Conservation (phyloP, 2,329 filamentous ascomycete species). For the Cladosporium sp. region DNA sequence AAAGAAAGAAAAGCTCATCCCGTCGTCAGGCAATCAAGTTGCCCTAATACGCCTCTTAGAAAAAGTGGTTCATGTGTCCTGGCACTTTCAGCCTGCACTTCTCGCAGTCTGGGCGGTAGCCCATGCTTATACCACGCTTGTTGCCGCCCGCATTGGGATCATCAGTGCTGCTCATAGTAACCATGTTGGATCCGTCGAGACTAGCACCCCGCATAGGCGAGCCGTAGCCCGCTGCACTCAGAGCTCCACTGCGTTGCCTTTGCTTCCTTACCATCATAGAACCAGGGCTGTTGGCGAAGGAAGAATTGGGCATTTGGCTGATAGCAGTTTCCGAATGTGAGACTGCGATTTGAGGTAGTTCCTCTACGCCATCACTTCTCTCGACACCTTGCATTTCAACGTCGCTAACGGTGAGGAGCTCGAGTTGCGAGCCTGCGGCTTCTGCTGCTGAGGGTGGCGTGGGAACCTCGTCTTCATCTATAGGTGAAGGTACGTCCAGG, state of each 20-base stretch:
- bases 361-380: not conserved
- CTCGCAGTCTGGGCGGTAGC: constrained; percentile 53
- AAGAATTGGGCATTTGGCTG: not conserved
- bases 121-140: constrained; percentile 48
- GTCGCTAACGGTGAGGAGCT: constrained; percentile 40
- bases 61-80: constrained; percentile 54
- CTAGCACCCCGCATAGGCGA: constrained; percentile 28
- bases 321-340: not conserved
- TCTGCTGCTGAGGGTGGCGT: constrained; percentile 39
- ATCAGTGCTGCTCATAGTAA: not conserved
- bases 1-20: not conserved
- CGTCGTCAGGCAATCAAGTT: not conserved
- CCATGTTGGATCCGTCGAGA: not conserved
- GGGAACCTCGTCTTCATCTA: constrained; percentile 41
- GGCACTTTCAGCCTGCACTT: constrained; percentile 52
- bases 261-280: constrained; percentile 38
- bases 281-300: constrained; percentile 22
- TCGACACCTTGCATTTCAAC: constrained; percentile 34
- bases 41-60: not conserved
- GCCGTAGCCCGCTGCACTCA: constrained; percentile 32
- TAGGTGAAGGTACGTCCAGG: constrained; percentile 38
- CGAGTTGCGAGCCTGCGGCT: constrained; percentile 39
- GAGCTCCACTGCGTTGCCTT: constrained; percentile 39
- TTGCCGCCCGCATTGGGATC: constrained; percentile 26
- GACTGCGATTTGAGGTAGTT: constrained; percentile 10